These are phyloP conservation scores for Trypanosoma melophagium DNA, from an alignment of 208 protist genomes.

Conservation along the genomic window DNA sequence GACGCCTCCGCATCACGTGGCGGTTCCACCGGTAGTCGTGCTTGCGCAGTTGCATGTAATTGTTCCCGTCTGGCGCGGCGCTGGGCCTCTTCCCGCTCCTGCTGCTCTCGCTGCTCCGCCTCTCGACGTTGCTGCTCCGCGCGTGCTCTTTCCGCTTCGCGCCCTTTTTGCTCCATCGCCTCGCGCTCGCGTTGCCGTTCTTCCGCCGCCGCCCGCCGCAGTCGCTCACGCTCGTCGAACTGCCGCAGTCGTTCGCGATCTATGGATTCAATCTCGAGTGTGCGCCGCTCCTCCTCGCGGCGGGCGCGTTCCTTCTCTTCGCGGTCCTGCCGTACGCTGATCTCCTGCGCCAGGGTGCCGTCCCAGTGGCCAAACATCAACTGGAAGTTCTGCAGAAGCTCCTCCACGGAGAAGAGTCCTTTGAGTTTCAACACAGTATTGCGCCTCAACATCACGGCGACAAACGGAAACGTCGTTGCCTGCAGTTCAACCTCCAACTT, in stretches of 20 bases:
- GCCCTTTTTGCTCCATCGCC: constrained; percentile 19
- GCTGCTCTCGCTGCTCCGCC: constrained; percentile 16
- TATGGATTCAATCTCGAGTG: constrained; percentile 47
- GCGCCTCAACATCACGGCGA: constrained; percentile 60
- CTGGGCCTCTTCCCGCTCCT: constrained; percentile 7
- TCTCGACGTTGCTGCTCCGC: background rate
- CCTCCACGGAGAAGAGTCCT: constrained; percentile 44
- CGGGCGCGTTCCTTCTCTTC: constrained; percentile 55
- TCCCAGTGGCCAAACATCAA: constrained; percentile 64
- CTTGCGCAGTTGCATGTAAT: constrained; percentile 19
- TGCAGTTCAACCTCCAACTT: constrained; percentile 48
- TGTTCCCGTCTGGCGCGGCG: constrained; percentile 1
- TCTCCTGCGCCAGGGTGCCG: constrained; percentile 56
- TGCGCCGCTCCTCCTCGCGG: constrained; percentile 41
- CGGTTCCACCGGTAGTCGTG: constrained; percentile 48
- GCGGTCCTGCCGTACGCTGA: constrained; percentile 57
- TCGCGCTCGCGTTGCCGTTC: constrained; percentile 21
- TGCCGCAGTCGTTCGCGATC: constrained; percentile 56
- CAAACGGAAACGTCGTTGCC: constrained; percentile 59
- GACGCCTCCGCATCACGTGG: constrained; percentile 27
- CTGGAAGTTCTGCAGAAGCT: constrained; percentile 52
- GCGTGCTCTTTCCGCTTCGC: constrained; percentile 22
- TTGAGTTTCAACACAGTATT: constrained; percentile 54
- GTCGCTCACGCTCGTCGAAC: constrained; percentile 35
- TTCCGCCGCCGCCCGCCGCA: background rate